Base-by-base conservation (phyloP, 2,329 filamentous ascomycete species). In the Coniochaeta hoffmannii region DNA sequence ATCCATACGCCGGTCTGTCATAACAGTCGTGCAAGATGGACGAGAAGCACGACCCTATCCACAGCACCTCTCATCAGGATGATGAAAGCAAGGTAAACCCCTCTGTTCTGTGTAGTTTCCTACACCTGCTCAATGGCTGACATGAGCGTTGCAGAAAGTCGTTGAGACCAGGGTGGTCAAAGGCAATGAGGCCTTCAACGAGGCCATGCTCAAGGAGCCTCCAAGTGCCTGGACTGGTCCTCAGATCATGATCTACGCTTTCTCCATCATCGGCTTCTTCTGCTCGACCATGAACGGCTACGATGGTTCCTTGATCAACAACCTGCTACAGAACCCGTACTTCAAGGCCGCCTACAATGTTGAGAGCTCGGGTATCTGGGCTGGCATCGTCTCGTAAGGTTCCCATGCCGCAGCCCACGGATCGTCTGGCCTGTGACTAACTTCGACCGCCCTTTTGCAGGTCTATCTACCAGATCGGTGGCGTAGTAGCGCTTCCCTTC, bases 121-220 rank as follows among this genome's bases (percentile, higher is more conserved):
- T 31, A 19, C n/a, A 24, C 11, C 28, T 30, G 24, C n/a, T n/a
- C n/a, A n/a, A 11, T 50, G 14, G 46, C 49, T 50, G 30, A 50
- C 28, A 4, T n/a, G 28, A 12, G 9, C 41, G 11, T 28, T 36
- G 15, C 38, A 62, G 59, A 57, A 63, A 50, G 58, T 60, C 24
- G 65, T 65, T 34, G 64, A 71, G 55, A 66, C 73, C 60, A 78
- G 74, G 61, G 69, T 78, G 56, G 70, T 82, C 61, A 70, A 64
- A 24, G 80, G 80, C 58, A 76, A 75, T 60, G 77, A 79, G 60
- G 77, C 78, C 52, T 81, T 76, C 66, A 74, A 77, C 60, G 76
- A 82, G 66, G 80, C 81, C 22, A 71, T 77, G 66, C 63, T 79
- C 62, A 76, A 77, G 66, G 80, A 82, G 62, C 75, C 77, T 9